Percentiles rank a stretch among this genome's conserved stretches.
phyloP scores from a whole-genome alignment of 805 yeast genomes.

The Lipomyces sp. region DNA sequence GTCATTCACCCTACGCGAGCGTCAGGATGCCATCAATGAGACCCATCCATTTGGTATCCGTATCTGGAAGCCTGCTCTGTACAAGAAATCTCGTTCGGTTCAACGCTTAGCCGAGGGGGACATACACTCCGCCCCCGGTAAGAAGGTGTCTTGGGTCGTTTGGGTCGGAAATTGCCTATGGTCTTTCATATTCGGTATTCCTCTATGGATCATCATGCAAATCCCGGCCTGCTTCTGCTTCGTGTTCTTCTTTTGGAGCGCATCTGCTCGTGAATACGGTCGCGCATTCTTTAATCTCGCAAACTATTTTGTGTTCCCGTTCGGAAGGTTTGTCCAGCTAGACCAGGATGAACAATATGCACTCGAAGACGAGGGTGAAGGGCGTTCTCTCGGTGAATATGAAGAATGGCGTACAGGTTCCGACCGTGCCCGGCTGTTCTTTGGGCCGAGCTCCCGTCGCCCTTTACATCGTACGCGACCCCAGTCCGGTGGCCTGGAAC shows the following conservation, averaged over 20 bases:
- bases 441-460: conserved; percentile 57
- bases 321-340: conserved; percentile 85
- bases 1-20: conserved; percentile 83
- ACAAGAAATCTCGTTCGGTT: conserved; percentile 90
- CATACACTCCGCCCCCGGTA: conserved; percentile 73
- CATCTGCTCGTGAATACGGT: conserved; percentile 65
- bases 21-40: conserved; percentile 94
- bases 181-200: conserved; percentile 72
- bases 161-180: conserved; percentile 72
- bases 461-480: conserved; percentile 23
- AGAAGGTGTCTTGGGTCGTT: conserved; percentile 64
- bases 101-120: conserved; percentile 90
- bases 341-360: conserved; percentile 78
- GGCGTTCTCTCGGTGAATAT: conserved; percentile 78
- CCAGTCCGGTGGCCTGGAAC: conserved; percentile 22
- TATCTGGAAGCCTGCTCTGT: conserved; percentile 97
- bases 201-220: conserved; percentile 60
- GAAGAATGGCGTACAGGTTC: conserved; percentile 73
- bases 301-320: conserved; percentile 77
- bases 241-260: conserved; percentile 48
- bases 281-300: conserved; percentile 65
- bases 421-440: conserved; percentile 76
- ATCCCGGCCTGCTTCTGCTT: conserved; percentile 37
- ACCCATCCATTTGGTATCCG: conserved; percentile 98
- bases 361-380: conserved; percentile 86